Conservation (phyloP, 768 basidiomycete genomes). For the Lentinula sp. region DNA sequence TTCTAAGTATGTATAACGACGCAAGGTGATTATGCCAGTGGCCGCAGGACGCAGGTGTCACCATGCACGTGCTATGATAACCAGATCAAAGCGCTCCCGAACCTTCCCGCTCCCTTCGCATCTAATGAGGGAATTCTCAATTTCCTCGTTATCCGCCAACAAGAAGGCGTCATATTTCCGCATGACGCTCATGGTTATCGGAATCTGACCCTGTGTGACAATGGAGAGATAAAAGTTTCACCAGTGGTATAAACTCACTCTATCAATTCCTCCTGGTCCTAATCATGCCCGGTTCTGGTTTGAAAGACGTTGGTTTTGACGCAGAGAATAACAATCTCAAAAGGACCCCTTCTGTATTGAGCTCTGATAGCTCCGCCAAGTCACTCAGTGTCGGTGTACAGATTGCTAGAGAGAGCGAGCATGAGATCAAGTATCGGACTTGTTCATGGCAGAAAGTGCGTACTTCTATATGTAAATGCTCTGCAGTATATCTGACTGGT, state of each 20-base stretch:
- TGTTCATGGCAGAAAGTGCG: constrained; percentile 45
- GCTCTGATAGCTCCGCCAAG: background rate
- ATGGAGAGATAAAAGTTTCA: background rate
- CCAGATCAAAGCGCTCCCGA: background rate
- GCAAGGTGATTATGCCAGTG: too few species aligned
- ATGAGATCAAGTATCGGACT: constrained; percentile 32
- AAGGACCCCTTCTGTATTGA: background rate
- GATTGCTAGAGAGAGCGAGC: constrained; percentile 19
- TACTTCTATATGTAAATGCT: background rate
- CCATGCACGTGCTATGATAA: background rate
- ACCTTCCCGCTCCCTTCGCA: background rate
- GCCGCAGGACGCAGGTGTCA: too few species aligned
- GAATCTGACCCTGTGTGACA: background rate
- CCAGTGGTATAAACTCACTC: background rate
- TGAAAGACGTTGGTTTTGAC: background rate
- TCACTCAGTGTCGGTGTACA: constrained; percentile 9
- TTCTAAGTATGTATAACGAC: too few species aligned
- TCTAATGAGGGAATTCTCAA: background rate
- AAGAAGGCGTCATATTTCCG: background rate
- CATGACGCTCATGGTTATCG: background rate
- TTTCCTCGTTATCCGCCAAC: background rate
- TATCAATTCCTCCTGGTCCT: too few species aligned
- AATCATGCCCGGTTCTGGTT: background rate
- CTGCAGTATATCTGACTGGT: background rate
- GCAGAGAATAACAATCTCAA: background rate